phyloP scores from a whole-genome alignment of 1,284 basidiomycete species.

The Rhodotorula mucilaginosa region DNA sequence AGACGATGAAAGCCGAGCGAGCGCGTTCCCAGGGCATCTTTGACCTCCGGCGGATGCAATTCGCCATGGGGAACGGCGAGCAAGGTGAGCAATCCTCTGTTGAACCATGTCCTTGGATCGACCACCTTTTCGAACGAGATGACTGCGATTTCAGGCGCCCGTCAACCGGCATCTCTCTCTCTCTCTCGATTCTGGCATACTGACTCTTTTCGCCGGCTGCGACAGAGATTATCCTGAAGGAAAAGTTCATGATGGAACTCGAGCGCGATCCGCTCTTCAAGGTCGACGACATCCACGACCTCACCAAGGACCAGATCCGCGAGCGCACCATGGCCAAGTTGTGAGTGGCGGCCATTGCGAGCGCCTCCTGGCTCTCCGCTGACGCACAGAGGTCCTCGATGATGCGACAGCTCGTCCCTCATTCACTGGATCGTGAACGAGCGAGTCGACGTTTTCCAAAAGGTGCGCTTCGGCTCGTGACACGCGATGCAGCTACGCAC shows the following conservation, averaged over 20 bases:
- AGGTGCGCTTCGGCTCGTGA: background rate
- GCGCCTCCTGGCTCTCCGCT: slow-evolving; percentile 30
- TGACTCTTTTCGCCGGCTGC: background rate
- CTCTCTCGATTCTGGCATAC: background rate
- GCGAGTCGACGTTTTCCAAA: slow-evolving; percentile 32
- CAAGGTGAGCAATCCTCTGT: slow-evolving; percentile 15
- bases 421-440: slow-evolving; percentile 55
- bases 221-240: slow-evolving; percentile 44
- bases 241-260: slow-evolving; percentile 31
- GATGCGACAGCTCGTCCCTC: slow-evolving; percentile 43
- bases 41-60: slow-evolving; percentile 49
- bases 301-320: slow-evolving; percentile 57
- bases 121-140: too few relatives aligned
- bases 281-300: slow-evolving; percentile 57
- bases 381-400: too few relatives aligned
- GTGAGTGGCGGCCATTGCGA: slow-evolving; percentile 5
- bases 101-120: too few relatives aligned
- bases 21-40: slow-evolving; percentile 46
- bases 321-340: slow-evolving; percentile 54
- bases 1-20: slow-evolving; percentile 50
- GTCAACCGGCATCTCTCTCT: too few relatives aligned
- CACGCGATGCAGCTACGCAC: too few relatives aligned
- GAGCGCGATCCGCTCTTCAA: slow-evolving; percentile 47
- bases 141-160: too few relatives aligned
- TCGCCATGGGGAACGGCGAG: slow-evolving; percentile 50